A percentile compares a stretch with the other conserved stretches of the same genome.
These are phyloP conservation scores for Populus alba DNA, from an alignment of 345 rosid genomes.

Conservation along the genomic window DNA sequence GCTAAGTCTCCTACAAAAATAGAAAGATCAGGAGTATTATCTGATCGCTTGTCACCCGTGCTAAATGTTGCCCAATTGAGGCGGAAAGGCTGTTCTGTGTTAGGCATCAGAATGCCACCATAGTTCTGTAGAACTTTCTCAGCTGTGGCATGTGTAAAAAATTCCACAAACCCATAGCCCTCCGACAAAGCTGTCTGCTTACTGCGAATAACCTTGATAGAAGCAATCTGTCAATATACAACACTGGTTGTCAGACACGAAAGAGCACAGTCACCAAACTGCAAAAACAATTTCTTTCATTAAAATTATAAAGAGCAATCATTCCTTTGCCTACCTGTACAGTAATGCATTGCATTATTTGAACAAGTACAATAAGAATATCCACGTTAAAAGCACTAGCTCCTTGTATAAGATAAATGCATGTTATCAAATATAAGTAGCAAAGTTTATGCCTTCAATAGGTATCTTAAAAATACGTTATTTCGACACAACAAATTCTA, in stretches of 20 bases:
- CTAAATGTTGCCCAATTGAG: conserved; percentile 98
- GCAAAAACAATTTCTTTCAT: not conserved
- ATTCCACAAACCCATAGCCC: conserved; percentile 96
- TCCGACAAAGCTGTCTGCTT: conserved; percentile 84
- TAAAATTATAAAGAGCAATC: not conserved
- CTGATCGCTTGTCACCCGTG: conserved; percentile 80
- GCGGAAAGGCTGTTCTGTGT: conserved; percentile 83
- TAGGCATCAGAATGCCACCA: conserved; percentile 64
- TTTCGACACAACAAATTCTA: not conserved
- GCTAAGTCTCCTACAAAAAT: conserved; percentile 97
- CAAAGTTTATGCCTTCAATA: not conserved
- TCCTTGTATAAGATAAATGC: too few relatives aligned
- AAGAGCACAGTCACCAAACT: not conserved
- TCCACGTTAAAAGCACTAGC: too few relatives aligned
- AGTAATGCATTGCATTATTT: not conserved
- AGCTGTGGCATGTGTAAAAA: conserved; percentile 71
- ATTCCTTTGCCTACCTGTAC: not conserved
- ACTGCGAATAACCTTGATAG: conserved; percentile 89
- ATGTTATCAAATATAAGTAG: too few relatives aligned
- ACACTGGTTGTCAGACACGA: not conserved
- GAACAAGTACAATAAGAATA: too few relatives aligned
- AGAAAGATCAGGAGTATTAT: conserved; percentile 83
- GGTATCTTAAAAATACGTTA: not conserved
- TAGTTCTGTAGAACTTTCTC: conserved; percentile 80
- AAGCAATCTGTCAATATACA: conserved; percentile 51